Evolutionary conservation across 78 protist genomes (phyloP), one percentile per base, ranked within the genome.

Genomic region (Goniomonas avonlea): DNA sequence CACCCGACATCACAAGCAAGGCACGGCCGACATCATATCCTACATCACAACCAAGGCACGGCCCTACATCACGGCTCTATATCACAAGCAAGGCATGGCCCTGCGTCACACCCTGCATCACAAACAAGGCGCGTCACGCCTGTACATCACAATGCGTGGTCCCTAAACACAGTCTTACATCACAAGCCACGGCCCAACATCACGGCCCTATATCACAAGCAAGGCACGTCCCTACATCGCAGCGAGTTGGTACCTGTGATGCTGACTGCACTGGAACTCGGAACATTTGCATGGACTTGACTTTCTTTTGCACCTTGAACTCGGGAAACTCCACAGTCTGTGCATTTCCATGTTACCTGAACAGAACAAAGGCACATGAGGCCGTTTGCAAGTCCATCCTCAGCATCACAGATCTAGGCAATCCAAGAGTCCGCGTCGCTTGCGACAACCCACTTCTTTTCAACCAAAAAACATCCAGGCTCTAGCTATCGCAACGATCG

Each of bases 211-310:
- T 25, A 3, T 18, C 5, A 3, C 5, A 3, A 3, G 21, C 5
- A 2, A 68, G 37, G 31, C 23, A 35, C 34, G 53, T 35, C 5
- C 34, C 58, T 38, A 8, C 53, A 39, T 5, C 31, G 45, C 11
- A 3, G 21, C 31, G 1, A 9, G 15, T 41, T 11, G 32, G 7
- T 37, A 66, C 61, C 32, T 31, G 58, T 35, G 40, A 0, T 20
- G 56, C 61, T 32, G 71, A 27, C 41, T 75, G 63, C 32, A 92
- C 89, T 17, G 95, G 91, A 80, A 81, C 66, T 38, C 65, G 74
- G 81, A 96, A 96, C 89, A 94, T 82, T 77, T 96, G 98, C 83
- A 96, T 89, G 55, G 96, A 92, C 80, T 94, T 96, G 50, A 94
- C 85, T 66, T 90, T 63, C 71, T 63, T 63, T 27, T 31, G 63